Conservation (phyloP, 106 monocot genomes). For the Platanthera zijinensis region DNA sequence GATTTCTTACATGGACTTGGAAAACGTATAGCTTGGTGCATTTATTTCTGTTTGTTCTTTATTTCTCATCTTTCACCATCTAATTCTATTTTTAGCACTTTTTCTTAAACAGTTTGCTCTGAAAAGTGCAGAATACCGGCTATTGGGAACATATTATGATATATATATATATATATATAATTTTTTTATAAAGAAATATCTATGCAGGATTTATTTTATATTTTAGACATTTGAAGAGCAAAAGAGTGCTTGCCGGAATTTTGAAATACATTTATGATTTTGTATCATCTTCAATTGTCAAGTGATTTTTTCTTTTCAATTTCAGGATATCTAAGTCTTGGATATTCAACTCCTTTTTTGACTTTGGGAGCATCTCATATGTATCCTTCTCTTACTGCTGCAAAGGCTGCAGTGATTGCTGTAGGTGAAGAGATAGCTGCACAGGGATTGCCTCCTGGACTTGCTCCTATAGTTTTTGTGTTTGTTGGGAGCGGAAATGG, state of each 20-base stretch:
- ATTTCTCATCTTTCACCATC: background rate
- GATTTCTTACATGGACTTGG: conserved; percentile 92
- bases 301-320: background rate
- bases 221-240: background rate
- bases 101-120: background rate
- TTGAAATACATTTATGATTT: background rate
- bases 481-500: conserved; percentile 97
- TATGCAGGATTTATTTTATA: background rate
- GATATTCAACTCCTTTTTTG: conserved; percentile 95
- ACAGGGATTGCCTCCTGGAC: conserved; percentile 65
- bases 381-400: conserved; percentile 94
- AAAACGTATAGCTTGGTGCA: conserved; percentile 41
- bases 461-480: conserved; percentile 82
- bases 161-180: background rate
- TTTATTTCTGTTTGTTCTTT: background rate
- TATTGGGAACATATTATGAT: background rate
- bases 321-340: conserved; percentile 88
- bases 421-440: conserved; percentile 95
- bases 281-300: background rate
- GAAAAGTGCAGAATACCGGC: background rate
- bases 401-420: conserved; percentile 91
- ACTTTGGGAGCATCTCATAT: conserved; percentile 87
- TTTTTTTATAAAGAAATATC: background rate
- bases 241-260: background rate
- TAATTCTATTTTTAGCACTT: background rate